phyloP scores from a whole-genome alignment of 2,329 filamentous ascomycete species.

The Sclerotiophoma versabilis region DNA sequence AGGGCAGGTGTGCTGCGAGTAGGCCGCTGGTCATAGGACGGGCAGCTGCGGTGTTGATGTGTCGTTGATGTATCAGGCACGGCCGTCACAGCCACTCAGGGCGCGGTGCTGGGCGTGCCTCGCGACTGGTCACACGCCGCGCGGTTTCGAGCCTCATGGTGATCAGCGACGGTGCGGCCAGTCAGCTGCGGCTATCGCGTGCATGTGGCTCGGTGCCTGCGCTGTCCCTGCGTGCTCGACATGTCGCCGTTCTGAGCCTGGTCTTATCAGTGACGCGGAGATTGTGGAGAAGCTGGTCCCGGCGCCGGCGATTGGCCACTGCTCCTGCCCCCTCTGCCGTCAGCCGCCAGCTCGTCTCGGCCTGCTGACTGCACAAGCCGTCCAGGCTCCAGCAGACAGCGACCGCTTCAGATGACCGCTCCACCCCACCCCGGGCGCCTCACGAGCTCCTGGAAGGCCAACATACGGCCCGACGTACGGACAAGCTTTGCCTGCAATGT shows the following conservation, averaged over 20 bases:
- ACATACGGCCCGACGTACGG: no score
- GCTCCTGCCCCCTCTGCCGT: no score
- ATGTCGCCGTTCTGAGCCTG: conserved; percentile 7
- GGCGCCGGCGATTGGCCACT: no score
- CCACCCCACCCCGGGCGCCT: no score
- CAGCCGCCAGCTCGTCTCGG: no score
- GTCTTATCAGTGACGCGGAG: conserved; percentile 15
- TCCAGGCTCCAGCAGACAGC: no score
- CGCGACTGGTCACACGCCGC: conserved; percentile 35
- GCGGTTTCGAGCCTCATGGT: conserved; percentile 42
- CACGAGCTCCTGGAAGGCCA: no score
- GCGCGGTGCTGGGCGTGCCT: conserved; percentile 38
- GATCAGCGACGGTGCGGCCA: conserved; percentile 36
- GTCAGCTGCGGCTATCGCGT: conserved; percentile 27
- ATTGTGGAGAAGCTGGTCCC: conserved; percentile 11
- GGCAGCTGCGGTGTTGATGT: background rate
- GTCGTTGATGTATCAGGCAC: conserved; percentile 25
- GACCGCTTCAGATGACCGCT: no score
- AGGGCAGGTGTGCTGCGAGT: conserved; percentile 1
- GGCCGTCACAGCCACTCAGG: conserved; percentile 40
- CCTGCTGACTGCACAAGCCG: no score
- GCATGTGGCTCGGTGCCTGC: conserved; percentile 20
- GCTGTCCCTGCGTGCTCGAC: conserved; percentile 23
- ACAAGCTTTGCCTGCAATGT: no score
- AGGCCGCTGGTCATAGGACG: background rate